Evolutionary conservation across 352 stramenopile genomes (phyloP), one percentile per base, ranked within the genome.

Genomic region (Phytophthora hybrid): DNA sequence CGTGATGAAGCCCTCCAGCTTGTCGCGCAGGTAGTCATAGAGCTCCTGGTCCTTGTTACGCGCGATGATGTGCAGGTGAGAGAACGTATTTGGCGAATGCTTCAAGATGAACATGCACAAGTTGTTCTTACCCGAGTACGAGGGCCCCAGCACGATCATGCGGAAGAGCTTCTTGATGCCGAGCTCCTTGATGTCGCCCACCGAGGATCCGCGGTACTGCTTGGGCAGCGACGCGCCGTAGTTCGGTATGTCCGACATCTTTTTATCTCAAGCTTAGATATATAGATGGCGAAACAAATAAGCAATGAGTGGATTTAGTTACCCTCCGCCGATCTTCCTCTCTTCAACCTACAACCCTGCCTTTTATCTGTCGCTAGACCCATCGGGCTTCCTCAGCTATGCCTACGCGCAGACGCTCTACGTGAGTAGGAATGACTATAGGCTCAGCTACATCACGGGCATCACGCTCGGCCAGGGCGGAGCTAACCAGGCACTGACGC

Each of bases 141-240:
- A 63, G 5, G 57, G 66, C 23, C 57, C 66, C 32, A 73, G 57
- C 5, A 73, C 63, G 16, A 73, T 57, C 56, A 67, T 67, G 51
- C 66, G 58, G 60, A 73, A 73, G n/a, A 73, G 49, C 65, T 58
- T 60, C 44, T 73, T 66, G n/a, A 73, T 73, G 31, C 59, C 58
- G 23, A 73, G 39, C n/a, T 32, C 41, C 19, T 55, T 29, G 1
- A 73, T 73, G 23, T 66, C 56, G 6, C 66, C 66, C 44, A 53
- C 46, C 19, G 13, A 11, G 0, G 51, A 16, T 14, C 31, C 37
- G 8, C 59, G 58, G 57, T 56, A 76, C 14, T 76, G 53, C 31
- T 76, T 71, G 21, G 63, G 62, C 4, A 63, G 32, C 13, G 59
- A 54, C 52, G 16, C 41, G 7, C 56, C 55, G 29, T 54, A 71